Conservation (phyloP, 345 rosid genomes). For the Angophora floribunda region DNA sequence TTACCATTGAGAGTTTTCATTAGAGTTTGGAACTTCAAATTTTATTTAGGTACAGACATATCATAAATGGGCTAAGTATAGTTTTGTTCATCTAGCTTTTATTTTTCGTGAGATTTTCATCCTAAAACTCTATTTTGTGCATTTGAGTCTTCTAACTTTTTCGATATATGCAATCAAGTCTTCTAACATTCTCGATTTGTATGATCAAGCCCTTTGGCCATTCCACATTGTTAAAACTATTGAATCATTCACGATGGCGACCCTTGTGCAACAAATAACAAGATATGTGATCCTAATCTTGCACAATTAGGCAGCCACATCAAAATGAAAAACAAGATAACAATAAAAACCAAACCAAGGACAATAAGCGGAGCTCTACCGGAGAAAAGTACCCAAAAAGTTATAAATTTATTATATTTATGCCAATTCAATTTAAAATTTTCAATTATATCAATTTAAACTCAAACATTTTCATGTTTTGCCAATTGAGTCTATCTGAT, state of each 20-base stretch:
- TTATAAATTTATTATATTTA: too few relatives aligned
- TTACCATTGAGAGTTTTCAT: neutral
- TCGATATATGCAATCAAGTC: neutral
- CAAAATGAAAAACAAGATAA: neutral
- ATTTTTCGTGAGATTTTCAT: neutral
- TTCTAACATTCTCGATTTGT: neutral
- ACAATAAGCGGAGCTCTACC: neutral
- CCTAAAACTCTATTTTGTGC: neutral
- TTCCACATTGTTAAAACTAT: neutral
- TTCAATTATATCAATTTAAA: too few relatives aligned
- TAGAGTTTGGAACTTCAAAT: neutral
- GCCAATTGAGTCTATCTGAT: neutral
- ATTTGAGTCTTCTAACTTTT: neutral
- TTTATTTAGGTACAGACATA: neutral
- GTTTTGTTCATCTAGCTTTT: neutral
- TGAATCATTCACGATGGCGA: neutral
- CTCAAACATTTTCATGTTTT: too few relatives aligned
- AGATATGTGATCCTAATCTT: accelerated
- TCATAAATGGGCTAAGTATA: neutral
- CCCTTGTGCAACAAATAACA: neutral
- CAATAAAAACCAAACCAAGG: neutral
- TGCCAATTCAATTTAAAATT: too few relatives aligned
- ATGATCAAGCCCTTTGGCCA: neutral
- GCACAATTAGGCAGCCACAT: neutral
- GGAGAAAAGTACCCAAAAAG: neutral